Base-by-base conservation (phyloP, 805 yeast species). In the Kodamaea leandrae region DNA sequence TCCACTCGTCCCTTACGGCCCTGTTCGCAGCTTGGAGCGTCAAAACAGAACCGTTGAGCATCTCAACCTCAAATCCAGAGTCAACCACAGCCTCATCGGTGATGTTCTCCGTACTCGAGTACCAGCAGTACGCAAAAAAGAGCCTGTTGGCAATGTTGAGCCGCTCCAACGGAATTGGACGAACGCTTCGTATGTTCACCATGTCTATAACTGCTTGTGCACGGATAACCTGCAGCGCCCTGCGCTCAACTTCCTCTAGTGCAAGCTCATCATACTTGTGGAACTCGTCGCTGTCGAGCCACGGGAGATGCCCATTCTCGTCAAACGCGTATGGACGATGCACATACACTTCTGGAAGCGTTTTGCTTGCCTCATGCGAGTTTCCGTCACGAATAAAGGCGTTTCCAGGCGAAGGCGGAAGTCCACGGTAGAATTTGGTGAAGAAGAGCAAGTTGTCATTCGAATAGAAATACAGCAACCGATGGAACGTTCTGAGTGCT, bases 121-220 rank as follows among this genome's bases (percentile, higher is more conserved):
- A 59, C 69, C 71, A 68, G 12, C 58, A 43, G 6, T 54, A 24
- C 23, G 63, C 55, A 19, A 62, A 55, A 10, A 61, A 46, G 10
- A 57, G 26, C 17, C 53, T 56, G 16, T 64, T 70, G 4, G 64
- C 44, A 3, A 41, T 43, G 6, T 47, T 51, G 3, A 64, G 35
- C 1, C 47, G 29, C 3, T 53, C 45, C 3, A 37, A 18, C 0
- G 64, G 58, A 12, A 73, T 63, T 2, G 61, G 52, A 13, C 52
- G 44, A 3, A 83, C 64, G 0, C 60, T 61, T 6, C 52, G 56
- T 1, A 85, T 69, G 6, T 71, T 66, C 15, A 74, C 58, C 39
- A 90, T 48, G 53, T 88, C 86, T 6, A 90, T 52, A 10, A 84
- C 61, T 0, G 81, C 80, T 20, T 76, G 74, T 0, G 95, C 74